Evolutionary conservation across 805 yeast genomes (phyloP).

Genomic region (Wickerhamiella allomyrinae): DNA sequence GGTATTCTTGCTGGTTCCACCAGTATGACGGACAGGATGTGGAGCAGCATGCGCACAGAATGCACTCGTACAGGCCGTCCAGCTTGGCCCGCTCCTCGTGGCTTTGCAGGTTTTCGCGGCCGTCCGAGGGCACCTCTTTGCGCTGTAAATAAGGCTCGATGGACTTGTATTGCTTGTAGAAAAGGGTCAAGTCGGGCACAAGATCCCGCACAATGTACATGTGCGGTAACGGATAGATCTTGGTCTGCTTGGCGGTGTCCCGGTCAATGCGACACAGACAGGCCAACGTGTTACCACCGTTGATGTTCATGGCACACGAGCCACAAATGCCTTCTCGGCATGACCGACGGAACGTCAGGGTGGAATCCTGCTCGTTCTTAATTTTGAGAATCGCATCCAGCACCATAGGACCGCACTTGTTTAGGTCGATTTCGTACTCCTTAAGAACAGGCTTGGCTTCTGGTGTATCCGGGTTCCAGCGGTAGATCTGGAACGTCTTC

Average conservation of each 20-base stretch:
- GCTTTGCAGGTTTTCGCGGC: conserved; percentile 83
- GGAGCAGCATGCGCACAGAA: conserved; percentile 96
- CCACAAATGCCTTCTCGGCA: conserved; percentile 99
- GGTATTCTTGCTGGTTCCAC: conserved; percentile 99
- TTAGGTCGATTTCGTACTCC: conserved; percentile 70
- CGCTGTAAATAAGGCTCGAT: conserved; percentile 95
- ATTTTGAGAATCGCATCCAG: conserved; percentile 88
- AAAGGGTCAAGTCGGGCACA: conserved; percentile 94
- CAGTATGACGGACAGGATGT: conserved; percentile 98
- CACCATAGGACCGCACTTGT: conserved; percentile 95
- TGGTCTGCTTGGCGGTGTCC: conserved; percentile 55
- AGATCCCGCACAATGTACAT: conserved; percentile 95
- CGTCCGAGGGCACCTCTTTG: conserved; percentile 64
- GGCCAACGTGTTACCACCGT: conserved; percentile 93
- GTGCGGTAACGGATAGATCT: conserved; percentile 94
- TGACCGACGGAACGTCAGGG: conserved; percentile 92
- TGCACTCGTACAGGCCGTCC: conserved; percentile 96
- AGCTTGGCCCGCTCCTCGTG: conserved; percentile 88
- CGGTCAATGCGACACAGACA: conserved; percentile 89
- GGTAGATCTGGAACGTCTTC: conserved; percentile 82
- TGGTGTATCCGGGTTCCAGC: conserved; percentile 98
- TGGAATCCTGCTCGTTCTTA: conserved; percentile 92
- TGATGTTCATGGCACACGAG: conserved; percentile 98
- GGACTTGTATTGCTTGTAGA: conserved; percentile 96
- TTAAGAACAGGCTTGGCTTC: conserved; percentile 79